phyloP scores from a whole-genome alignment of 805 yeast genomes.

The Teunomyces funiuensis region DNA sequence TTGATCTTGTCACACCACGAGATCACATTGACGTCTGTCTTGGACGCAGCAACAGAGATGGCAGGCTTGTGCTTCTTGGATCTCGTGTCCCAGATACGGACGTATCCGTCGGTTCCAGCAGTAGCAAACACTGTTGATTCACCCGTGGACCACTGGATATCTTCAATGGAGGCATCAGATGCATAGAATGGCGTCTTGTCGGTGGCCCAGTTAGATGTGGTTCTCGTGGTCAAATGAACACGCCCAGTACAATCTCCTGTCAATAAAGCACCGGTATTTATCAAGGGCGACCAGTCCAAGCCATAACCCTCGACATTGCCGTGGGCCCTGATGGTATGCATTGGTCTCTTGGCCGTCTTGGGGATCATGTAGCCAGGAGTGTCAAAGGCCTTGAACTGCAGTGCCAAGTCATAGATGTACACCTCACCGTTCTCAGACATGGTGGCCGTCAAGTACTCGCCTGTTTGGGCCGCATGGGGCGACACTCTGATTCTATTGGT shows the following conservation, averaged over 20 bases:
- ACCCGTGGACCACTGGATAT: conserved; percentile 92
- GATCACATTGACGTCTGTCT: conserved; percentile 87
- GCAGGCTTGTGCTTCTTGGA: conserved; percentile 92
- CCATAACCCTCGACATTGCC: conserved; percentile 98
- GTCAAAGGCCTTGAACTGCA: conserved; percentile 81
- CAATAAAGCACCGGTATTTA: conserved; percentile 74
- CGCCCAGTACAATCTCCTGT: conserved; percentile 90
- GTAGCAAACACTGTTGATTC: conserved; percentile 95
- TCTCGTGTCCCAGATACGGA: conserved; percentile 96
- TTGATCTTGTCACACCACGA: conserved; percentile 91
- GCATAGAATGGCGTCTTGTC: conserved; percentile 78
- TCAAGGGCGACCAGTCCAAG: conserved; percentile 91
- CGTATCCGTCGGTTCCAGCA: conserved; percentile 86
- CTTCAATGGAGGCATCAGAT: conserved; percentile 81
- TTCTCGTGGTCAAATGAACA: conserved; percentile 74
- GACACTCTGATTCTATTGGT: conserved; percentile 87
- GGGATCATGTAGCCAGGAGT: conserved; percentile 84
- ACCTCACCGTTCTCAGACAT: conserved; percentile 92
- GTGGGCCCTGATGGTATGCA: conserved; percentile 78
- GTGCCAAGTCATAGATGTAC: conserved; percentile 73
- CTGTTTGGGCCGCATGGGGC: conserved; percentile 70
- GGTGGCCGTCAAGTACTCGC: conserved; percentile 84
- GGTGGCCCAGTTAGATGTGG: conserved; percentile 78
- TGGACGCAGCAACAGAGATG: conserved; percentile 74
- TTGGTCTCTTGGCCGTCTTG: conserved; percentile 73